Percentiles rank a stretch among this genome's conserved stretches.
phyloP scores from a whole-genome alignment of 192 early-diverging fungal species.

The Backusella mclennaniae region DNA sequence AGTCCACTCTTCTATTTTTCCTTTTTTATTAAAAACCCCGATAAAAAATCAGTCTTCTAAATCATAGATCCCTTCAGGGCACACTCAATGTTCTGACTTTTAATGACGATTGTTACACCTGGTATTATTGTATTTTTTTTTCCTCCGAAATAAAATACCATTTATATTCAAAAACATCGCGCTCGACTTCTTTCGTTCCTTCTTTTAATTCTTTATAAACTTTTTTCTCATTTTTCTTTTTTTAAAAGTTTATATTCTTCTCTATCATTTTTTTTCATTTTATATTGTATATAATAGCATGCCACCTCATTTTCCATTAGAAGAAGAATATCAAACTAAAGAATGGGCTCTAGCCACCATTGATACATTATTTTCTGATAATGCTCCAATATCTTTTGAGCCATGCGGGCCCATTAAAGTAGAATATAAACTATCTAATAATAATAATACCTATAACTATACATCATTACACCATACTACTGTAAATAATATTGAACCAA shows the following conservation, averaged over 20 bases:
- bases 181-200: neutral
- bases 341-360: slow-evolving; percentile 15
- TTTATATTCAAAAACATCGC: slow-evolving; percentile 5
- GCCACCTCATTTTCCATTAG: slow-evolving; percentile 6
- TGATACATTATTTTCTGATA: slow-evolving; percentile 17
- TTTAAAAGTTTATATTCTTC: neutral
- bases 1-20: neutral
- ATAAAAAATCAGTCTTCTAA: neutral
- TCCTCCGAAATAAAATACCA: neutral
- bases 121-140: neutral
- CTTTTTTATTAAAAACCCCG: neutral
- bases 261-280: neutral
- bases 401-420: neutral
- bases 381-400: slow-evolving; percentile 18
- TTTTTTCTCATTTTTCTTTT: neutral
- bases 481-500: neutral
- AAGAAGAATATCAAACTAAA: slow-evolving; percentile 15
- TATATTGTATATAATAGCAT: slow-evolving; percentile 7
- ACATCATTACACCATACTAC: neutral
- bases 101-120: neutral
- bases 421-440: neutral
- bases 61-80: slow-evolving; percentile 1
- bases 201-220: neutral
- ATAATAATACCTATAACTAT: neutral
- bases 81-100: neutral